Percentiles rank a stretch among this genome's conserved stretches.
Evolutionary conservation across 129 eudicot species (phyloP).

Genomic region (Flaveria brownii): DNA sequence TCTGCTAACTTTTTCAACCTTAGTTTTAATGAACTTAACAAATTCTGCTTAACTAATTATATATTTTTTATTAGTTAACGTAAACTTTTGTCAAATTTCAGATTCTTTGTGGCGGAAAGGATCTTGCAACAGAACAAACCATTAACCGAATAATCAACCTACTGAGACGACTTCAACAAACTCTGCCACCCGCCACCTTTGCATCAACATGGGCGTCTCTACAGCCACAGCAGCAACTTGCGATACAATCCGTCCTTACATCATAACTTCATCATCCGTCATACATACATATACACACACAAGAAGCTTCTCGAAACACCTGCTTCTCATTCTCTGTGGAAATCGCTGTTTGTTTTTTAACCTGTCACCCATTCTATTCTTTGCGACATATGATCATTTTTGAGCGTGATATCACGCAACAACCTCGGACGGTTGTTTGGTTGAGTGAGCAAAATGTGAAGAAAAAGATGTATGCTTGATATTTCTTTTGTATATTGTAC

Average conservation of each 20-base stretch:
- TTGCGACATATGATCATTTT: slow-evolving; percentile 47
- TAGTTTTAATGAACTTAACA: not conserved
- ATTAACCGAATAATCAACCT: slow-evolving; percentile 75
- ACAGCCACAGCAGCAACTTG: slow-evolving; percentile 95
- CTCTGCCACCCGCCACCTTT: slow-evolving; percentile 76
- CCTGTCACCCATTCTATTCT: slow-evolving; percentile 57
- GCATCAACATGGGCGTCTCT: slow-evolving; percentile 86
- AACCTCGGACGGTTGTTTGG: slow-evolving; percentile 49
- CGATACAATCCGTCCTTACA: slow-evolving; percentile 86
- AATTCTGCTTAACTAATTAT: not conserved
- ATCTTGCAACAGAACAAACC: slow-evolving; percentile 90
- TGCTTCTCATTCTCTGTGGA: slow-evolving; percentile 20
- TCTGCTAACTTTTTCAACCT: slow-evolving; percentile 16
- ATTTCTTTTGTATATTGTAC: slow-evolving; percentile 43
- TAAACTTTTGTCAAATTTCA: slow-evolving; percentile 26
- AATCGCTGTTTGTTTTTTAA: slow-evolving; percentile 27
- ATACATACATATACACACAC: slow-evolving; percentile 11
- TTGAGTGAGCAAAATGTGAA: slow-evolving; percentile 47
- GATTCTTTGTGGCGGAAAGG: slow-evolving; percentile 94
- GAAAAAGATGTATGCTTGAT: slow-evolving; percentile 26
- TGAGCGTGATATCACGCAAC: slow-evolving; percentile 38
- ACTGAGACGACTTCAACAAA: slow-evolving; percentile 89
- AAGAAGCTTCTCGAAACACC: slow-evolving; percentile 16
- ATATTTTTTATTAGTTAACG: slow-evolving; percentile 1
- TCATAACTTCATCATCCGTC: slow-evolving; percentile 29